Evolutionary conservation across 306 rosid genomes (phyloP).

Genomic region (Begonia loranthoides): DNA sequence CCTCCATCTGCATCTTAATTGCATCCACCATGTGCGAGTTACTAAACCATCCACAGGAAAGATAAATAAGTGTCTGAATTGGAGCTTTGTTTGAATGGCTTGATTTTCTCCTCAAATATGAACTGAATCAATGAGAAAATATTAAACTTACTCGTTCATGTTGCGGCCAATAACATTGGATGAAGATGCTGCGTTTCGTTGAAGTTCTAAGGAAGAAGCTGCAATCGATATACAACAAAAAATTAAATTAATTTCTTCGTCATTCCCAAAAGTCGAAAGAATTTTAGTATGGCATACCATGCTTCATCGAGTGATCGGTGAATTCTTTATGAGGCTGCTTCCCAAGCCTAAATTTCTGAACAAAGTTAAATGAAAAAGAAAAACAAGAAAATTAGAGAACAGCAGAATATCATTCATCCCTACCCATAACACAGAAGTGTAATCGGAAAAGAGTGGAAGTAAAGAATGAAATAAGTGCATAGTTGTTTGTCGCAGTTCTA

Average conservation of each 20-base stretch:
- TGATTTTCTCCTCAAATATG: neutral
- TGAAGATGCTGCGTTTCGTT: slow-evolving; percentile 71
- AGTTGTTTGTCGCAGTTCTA: slow-evolving; percentile 33
- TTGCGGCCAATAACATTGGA: slow-evolving; percentile 78
- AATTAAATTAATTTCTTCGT: neutral
- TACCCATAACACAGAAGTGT: neutral
- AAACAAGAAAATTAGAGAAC: too few relatives aligned
- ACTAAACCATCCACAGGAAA: slow-evolving; percentile 5
- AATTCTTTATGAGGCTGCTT: slow-evolving; percentile 99
- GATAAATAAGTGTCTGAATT: slow-evolving; percentile 11
- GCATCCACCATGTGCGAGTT: slow-evolving; percentile 61
- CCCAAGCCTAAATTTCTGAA: slow-evolving; percentile 93
- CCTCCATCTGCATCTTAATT: slow-evolving; percentile 99
- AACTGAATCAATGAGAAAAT: neutral
- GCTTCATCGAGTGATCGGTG: slow-evolving; percentile 90
- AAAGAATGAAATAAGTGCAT: slow-evolving; percentile 7
- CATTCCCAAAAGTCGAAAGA: too few relatives aligned
- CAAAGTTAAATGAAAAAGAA: slow-evolving; percentile 14
- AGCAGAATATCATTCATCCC: neutral
- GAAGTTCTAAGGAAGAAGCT: slow-evolving; percentile 82
- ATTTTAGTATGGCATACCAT: slow-evolving; percentile 57
- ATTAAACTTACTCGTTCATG: slow-evolving; percentile 72
- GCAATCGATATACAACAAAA: slow-evolving; percentile 18
- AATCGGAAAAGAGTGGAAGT: slow-evolving; percentile 10
- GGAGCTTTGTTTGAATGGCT: neutral